Evolutionary conservation across 192 early-diverging fungal genomes (phyloP).

Genomic region (Coemansia sp.): DNA sequence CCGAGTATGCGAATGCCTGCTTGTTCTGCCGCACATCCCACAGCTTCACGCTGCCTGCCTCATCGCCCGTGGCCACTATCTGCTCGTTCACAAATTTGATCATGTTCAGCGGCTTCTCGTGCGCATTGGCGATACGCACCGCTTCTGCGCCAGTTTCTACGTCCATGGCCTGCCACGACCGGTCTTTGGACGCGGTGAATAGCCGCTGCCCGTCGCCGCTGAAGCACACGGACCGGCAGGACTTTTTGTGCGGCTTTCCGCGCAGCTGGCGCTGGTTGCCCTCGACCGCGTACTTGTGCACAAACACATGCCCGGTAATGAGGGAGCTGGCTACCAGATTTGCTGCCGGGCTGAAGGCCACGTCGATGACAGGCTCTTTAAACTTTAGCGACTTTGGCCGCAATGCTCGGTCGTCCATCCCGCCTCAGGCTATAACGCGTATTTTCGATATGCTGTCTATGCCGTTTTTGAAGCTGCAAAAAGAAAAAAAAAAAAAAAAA

Average conservation of each 20-base stretch:
- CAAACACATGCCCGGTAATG: conserved; percentile 52
- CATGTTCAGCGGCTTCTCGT: conserved; percentile 77
- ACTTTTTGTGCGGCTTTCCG: conserved; percentile 68
- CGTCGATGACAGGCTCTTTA: conserved; percentile 52
- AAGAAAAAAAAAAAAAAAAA: not conserved
- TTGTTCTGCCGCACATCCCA: conserved; percentile 88
- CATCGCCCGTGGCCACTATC: conserved; percentile 90
- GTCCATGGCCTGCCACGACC: conserved; percentile 77
- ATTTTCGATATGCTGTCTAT: no score
- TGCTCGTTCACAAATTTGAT: conserved; percentile 69
- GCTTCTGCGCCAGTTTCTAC: conserved; percentile 69
- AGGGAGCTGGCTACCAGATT: conserved; percentile 51
- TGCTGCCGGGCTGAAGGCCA: conserved; percentile 40
- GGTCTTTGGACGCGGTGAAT: conserved; percentile 83
- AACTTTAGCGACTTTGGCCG: conserved; percentile 52
- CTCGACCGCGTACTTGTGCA: conserved; percentile 39
- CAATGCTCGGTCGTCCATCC: conserved; percentile 46
- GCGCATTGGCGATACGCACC: conserved; percentile 72
- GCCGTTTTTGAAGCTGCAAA: not conserved
- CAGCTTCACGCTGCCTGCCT: conserved; percentile 79
- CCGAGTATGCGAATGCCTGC: conserved; percentile 71
- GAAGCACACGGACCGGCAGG: conserved; percentile 82
- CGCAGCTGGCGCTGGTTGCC: conserved; percentile 45
- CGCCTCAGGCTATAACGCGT: not conserved
- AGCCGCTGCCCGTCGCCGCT: conserved; percentile 63